Conservation (phyloP, 2,329 filamentous ascomycete genomes). For the Alternaria ventricosa region DNA sequence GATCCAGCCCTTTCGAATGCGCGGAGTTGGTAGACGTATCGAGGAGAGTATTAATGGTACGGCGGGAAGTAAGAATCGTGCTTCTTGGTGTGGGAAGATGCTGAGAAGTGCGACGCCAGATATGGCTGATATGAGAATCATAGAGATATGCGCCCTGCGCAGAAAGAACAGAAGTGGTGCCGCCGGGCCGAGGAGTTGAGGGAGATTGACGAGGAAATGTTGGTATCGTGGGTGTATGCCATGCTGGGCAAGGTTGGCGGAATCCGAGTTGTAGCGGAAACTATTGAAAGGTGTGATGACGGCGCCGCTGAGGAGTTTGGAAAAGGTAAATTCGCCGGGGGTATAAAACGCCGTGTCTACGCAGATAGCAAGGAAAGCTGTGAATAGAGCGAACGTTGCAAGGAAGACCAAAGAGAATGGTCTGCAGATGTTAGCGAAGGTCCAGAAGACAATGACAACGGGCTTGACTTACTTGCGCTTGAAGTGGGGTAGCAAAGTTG, state of each 20-base stretch:
- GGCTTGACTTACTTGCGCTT: conserved; percentile 69
- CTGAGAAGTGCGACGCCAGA: conserved; percentile 75
- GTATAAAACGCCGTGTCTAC: conserved; percentile 86
- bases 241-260: conserved; percentile 59
- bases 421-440: conserved; percentile 44
- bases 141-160: conserved; percentile 56
- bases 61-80: conserved; percentile 76
- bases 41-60: conserved; percentile 80
- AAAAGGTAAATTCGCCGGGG: conserved; percentile 66
- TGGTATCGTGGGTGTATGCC: conserved; percentile 62
- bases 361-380: conserved; percentile 74
- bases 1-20: conserved; percentile 57
- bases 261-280: conserved; percentile 58
- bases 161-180: conserved; percentile 58
- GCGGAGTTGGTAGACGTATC: conserved; percentile 68
- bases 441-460: neutral
- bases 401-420: conserved; percentile 68
- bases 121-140: conserved; percentile 74
- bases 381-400: conserved; percentile 68
- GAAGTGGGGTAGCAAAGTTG: conserved; percentile 86
- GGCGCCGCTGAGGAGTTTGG: conserved; percentile 64
- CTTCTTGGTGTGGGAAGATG: conserved; percentile 79
- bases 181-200: conserved; percentile 60
- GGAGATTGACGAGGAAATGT: conserved; percentile 59
- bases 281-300: conserved; percentile 62